These are phyloP conservation scores for Pleurotus djamor DNA, from an alignment of 768 basidiomycete genomes.

Conservation along the genomic window DNA sequence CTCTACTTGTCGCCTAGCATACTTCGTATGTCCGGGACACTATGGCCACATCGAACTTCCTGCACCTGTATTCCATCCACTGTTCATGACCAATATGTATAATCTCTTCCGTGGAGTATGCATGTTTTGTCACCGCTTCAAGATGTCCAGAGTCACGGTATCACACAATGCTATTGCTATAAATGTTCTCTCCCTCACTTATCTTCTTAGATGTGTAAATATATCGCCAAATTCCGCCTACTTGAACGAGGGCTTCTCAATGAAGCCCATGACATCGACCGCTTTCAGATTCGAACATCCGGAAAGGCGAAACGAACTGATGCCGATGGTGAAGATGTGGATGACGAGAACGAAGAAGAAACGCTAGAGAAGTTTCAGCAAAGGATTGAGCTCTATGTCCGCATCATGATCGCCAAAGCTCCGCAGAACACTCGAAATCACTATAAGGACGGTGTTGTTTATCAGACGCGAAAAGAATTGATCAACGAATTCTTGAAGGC, in stretches of 20 bases:
- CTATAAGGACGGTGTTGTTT: slow-evolving; percentile 89
- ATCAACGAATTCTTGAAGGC: slow-evolving; percentile 80
- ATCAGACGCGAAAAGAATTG: slow-evolving; percentile 79
- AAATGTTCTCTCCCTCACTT: slow-evolving; percentile 4
- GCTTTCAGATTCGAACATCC: slow-evolving; percentile 46
- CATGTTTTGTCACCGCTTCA: slow-evolving; percentile 93
- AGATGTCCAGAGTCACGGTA: slow-evolving; percentile 73
- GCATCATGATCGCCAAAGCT: slow-evolving; percentile 44
- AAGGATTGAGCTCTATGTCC: slow-evolving; percentile 66
- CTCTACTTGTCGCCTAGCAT: slow-evolving; percentile 88
- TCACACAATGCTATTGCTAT: slow-evolving; percentile 9
- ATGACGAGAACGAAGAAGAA: slow-evolving; percentile 48
- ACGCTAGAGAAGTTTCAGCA: slow-evolving; percentile 57
- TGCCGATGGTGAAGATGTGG: slow-evolving; percentile 36
- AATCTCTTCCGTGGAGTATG: slow-evolving; percentile 85
- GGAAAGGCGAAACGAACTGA: slow-evolving; percentile 23
- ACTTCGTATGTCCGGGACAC: slow-evolving; percentile 96
- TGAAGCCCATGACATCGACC: slow-evolving; percentile 76
- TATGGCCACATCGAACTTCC: slow-evolving; percentile 98
- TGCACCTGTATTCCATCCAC: slow-evolving; percentile 91
- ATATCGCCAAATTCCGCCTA: slow-evolving; percentile 81
- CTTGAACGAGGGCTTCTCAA: slow-evolving; percentile 88
- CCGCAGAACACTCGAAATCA: slow-evolving; percentile 68
- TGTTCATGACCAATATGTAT: slow-evolving; percentile 92
- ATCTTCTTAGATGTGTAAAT: slow-evolving; percentile 66